Evolutionary conservation across 139 green algal genomes (phyloP), one percentile per base, ranked within the genome.

Genomic region (Tetradesmus obliquus): DNA sequence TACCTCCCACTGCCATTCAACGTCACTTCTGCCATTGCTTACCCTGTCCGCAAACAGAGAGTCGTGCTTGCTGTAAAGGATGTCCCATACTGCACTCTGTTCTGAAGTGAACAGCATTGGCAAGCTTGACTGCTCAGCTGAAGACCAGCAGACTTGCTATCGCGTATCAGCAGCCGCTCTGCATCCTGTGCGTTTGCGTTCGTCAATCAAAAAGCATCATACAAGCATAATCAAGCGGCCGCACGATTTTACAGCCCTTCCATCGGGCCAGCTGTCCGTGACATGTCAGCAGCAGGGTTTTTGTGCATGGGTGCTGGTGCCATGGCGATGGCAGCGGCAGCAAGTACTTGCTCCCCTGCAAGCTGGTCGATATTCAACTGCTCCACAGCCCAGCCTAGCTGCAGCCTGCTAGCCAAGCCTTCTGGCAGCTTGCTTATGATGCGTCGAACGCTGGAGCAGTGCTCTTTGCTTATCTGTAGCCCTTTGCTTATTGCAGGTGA

Each of bases 31-130:
- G 45, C 20, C 55, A 60, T 12, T 12, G 20, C 55, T 60, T 45
- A 91, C 87, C 87, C 79, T 91, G 54, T 91, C 87, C 2, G 87
- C 87, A n/a, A 91, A 91, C 53, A 91, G 72, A 9, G 53, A 55
- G 10, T 91, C 87, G 79, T 91, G 87, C 20, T 91, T 72, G 72
- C 69, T 85, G 55, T 84, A 55, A 2, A 91, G 19, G 8, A 85
- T 0, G 9, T 91, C 87, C 87, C 84, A 89, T 54, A 81, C 84
- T 17, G 15, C 60, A 66, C 84, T 88, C 8, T 10, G 82, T 87
- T 87, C 55, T 55, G 82, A 74, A 20, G 22, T 87, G 55, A 76
- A 76, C 66, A 76, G 66, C 66, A 76, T 76, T 17, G n/a, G 66
- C 17, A 19, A 76, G 60, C 60, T 24, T 76, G 66, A 13, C 60